A percentile compares a stretch with the other conserved stretches of the same genome.
Evolutionary conservation across 345 rosid genomes (phyloP).

Genomic region (Garcia nutans): DNA sequence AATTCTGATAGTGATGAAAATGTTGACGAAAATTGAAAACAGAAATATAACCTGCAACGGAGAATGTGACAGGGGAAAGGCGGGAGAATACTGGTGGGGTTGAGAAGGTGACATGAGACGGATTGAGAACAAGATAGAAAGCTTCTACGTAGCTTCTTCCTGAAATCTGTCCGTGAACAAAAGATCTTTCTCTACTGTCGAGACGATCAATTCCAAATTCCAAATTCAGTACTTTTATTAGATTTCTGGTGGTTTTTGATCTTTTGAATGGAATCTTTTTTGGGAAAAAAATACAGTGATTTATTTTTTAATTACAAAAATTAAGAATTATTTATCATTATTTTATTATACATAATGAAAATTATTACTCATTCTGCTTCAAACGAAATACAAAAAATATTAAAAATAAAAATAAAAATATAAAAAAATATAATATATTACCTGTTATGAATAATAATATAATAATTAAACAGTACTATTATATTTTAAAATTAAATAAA

Average conservation of each 20-base stretch:
- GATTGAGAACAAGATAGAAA: neutral
- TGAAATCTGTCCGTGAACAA: neutral
- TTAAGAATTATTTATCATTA: no score
- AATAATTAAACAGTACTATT: no score
- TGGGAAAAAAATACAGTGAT: no score
- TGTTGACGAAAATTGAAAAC: neutral
- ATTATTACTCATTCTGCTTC: no score
- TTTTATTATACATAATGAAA: no score
- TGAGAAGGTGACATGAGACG: neutral
- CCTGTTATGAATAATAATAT: no score
- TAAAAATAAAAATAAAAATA: no score
- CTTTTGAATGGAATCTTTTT: no score
- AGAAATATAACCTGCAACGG: neutral
- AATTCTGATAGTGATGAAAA: neutral
- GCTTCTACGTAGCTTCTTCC: neutral
- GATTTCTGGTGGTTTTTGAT: neutral
- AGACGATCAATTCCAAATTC: neutral
- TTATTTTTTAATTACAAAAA: no score
- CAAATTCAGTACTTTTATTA: neutral
- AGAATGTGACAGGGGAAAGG: neutral
- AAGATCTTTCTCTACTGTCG: neutral
- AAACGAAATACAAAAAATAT: no score
- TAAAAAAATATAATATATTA: no score
- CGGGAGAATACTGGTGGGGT: neutral
- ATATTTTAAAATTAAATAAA: no score